Evolutionary conservation across 176 grass and related monocot species (phyloP).

Genomic region (Puccinellia tenuiflora): DNA sequence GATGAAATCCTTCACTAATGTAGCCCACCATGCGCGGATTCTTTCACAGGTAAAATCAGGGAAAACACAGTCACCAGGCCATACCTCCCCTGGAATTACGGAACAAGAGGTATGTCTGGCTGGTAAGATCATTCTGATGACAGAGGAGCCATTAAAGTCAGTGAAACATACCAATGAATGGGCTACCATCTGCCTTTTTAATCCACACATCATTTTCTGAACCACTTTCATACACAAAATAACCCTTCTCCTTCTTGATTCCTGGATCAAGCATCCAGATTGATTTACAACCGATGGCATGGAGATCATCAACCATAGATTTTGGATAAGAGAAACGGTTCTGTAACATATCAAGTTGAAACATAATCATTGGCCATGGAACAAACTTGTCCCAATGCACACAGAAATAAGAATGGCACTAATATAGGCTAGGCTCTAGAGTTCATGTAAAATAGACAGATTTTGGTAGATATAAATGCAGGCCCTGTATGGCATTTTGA

Average conservation of each 20-base stretch:
- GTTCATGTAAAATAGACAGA: neutral
- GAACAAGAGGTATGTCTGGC: neutral
- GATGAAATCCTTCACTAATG: constrained; percentile 72
- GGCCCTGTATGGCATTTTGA: neutral
- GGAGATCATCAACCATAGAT: constrained; percentile 71
- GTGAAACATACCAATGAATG: constrained; percentile 56
- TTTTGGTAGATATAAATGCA: neutral
- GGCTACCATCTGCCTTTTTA: constrained; percentile 56
- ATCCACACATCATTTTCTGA: constrained; percentile 77
- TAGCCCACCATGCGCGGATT: constrained; percentile 78
- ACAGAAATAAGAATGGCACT: neutral
- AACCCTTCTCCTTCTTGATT: constrained; percentile 81
- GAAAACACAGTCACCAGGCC: constrained; percentile 94
- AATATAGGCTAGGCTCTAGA: neutral
- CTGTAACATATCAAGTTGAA: constrained; percentile 29
- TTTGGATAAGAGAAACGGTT: constrained; percentile 67
- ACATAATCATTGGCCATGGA: neutral
- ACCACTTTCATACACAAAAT: constrained; percentile 77
- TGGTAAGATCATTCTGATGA: neutral
- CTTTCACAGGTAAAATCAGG: constrained; percentile 82
- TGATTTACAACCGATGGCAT: constrained; percentile 67
- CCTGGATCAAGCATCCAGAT: constrained; percentile 99
- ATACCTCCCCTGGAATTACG: constrained; percentile 63
- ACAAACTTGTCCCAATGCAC: neutral
- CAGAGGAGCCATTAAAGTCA: neutral